Conservation (phyloP, 768 basidiomycete genomes). For the Hydnum rufescens region DNA sequence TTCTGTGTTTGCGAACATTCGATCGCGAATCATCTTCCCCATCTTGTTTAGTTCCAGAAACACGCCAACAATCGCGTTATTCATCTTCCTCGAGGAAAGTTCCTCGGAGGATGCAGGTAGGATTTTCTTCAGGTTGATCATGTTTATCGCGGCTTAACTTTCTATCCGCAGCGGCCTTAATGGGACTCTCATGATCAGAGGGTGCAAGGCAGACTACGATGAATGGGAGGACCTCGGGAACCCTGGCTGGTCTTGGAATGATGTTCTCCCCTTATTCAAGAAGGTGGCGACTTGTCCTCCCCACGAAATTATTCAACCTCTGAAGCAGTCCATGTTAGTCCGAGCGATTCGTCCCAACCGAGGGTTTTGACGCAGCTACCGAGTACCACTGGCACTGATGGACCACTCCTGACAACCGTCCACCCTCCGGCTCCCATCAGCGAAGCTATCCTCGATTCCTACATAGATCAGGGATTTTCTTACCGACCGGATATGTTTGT, state of each 20-base stretch:
- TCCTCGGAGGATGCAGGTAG: neutral
- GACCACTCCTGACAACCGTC: neutral
- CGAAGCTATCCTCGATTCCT: neutral
- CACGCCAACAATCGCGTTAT: neutral
- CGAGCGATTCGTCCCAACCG: neutral
- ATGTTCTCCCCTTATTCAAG: conserved; percentile 1
- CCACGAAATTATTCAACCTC: neutral
- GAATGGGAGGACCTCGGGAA: neutral
- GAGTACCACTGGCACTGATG: neutral
- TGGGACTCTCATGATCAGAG: neutral
- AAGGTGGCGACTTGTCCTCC: neutral
- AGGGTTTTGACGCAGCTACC: neutral
- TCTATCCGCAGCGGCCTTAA: neutral
- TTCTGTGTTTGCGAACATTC: neutral
- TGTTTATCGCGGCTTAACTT: neutral
- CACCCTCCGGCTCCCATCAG: conserved; percentile 1
- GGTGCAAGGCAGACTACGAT: neutral
- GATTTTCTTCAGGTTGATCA: neutral
- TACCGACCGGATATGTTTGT: neutral
- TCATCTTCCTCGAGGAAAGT: neutral
- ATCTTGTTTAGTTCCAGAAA: neutral
- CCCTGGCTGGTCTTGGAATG: neutral
- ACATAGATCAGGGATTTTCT: neutral
- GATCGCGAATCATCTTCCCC: neutral
- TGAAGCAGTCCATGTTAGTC: neutral